phyloP scores from a whole-genome alignment of 73 alveolate species.

The Breviolum minutum region DNA sequence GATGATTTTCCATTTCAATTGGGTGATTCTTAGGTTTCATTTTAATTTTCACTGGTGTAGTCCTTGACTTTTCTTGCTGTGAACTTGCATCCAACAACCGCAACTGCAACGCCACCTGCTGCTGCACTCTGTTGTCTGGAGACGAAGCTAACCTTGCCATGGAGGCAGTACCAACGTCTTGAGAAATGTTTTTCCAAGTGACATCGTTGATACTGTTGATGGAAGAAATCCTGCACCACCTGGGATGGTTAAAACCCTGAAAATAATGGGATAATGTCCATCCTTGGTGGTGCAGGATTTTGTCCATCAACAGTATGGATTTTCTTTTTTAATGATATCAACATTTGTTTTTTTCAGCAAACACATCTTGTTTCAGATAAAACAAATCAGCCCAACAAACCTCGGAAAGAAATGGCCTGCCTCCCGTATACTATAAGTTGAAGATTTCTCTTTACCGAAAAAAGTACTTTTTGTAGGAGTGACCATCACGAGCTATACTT shows the following conservation, averaged over 20 bases:
- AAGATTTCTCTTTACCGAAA: no score
- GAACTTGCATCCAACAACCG: background rate
- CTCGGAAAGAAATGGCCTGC: no score
- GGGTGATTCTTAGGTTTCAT: no score
- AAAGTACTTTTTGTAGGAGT: no score
- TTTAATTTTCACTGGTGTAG: no score
- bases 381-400: background rate
- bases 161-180: background rate
- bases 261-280: no score
- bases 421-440: no score
- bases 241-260: no score
- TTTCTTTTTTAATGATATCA: background rate
- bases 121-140: constrained; percentile 93
- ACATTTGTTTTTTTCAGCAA: background rate
- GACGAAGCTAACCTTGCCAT: constrained; percentile 55
- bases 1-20: no score
- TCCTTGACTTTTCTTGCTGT: background rate
- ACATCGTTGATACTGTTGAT: background rate
- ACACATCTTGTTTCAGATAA: background rate
- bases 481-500: no score
- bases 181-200: background rate
- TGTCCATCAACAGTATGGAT: no score
- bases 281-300: no score
- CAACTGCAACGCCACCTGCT: constrained; percentile 10
- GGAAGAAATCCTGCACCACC: background rate